phyloP scores from a whole-genome alignment of 371 early-diverging fungal species.

The Mortierella sp. region DNA sequence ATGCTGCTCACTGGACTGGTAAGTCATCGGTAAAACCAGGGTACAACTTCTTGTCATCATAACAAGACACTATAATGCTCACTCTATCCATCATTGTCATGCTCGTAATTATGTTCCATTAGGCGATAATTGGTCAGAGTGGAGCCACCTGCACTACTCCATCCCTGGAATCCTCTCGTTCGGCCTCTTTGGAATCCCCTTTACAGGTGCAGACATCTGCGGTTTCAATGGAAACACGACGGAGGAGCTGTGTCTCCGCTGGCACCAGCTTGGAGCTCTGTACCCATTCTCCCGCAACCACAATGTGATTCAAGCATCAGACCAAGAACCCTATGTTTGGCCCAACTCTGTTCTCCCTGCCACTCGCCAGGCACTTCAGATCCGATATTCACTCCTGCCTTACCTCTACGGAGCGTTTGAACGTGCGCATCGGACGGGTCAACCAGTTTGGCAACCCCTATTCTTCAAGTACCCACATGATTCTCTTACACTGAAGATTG shows the following conservation, averaged over 20 bases:
- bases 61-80: too few species aligned
- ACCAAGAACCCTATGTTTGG: slow-evolving; percentile 72
- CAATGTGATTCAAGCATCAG: slow-evolving; percentile 58
- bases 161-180: slow-evolving; percentile 71
- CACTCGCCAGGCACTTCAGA: slow-evolving; percentile 61
- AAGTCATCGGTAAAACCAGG: too few species aligned
- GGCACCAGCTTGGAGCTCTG: slow-evolving; percentile 69
- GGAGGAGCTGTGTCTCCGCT: slow-evolving; percentile 71
- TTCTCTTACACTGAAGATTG: slow-evolving; percentile 46
- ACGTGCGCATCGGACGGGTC: slow-evolving; percentile 59
- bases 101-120: too few species aligned
- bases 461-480: slow-evolving; percentile 53
- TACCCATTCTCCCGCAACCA: slow-evolving; percentile 77
- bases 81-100: too few species aligned
- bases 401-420: slow-evolving; percentile 75
- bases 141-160: slow-evolving; percentile 64
- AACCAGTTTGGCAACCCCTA: slow-evolving; percentile 60
- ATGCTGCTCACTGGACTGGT: too few species aligned
- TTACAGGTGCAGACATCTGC: slow-evolving; percentile 77
- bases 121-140: slow-evolving; percentile 58
- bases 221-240: slow-evolving; percentile 72
- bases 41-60: too few species aligned
- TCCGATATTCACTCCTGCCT: slow-evolving; percentile 74
- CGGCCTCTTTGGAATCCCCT: slow-evolving; percentile 74
- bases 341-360: slow-evolving; percentile 60